Base-by-base conservation (phyloP, 495 filamentous ascomycete species). In the Hyphodiscus hymeniophilus region DNA sequence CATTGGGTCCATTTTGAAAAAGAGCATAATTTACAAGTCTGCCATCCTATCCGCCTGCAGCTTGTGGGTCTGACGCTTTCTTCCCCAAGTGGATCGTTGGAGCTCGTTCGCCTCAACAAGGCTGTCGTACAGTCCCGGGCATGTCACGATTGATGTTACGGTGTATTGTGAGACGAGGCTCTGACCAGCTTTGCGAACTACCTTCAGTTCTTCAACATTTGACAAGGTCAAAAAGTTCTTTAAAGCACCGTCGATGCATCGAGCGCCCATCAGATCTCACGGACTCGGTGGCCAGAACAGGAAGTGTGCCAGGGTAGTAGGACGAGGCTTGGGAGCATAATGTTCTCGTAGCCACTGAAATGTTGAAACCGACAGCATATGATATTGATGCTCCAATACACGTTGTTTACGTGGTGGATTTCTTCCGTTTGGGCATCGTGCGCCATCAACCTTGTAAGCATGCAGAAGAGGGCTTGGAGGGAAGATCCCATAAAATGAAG, bases 61-160 rank as follows among this genome's bases (percentile, higher is more conserved):
- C 12, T 10, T 10, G 38, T 7, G 10, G 17, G 38, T 8, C 38
- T 16, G 38, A 41, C 21, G 18, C n/a, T 4, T 12, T 41, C 18
- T 10, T 17, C n/a, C 26, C 17, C 17, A 17, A 11, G 18, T 24
- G 22, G 7, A 2, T 20, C 12, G 33, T 16, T 17, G 18, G 10
- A 11, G 7, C 10, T 20, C 12, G 33, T 16, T 17, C 33, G 45
- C 45, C 45, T 22, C 45, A 39, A 16, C 21, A 39, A 48, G 45
- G 45, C 45, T 48, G 45, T 22, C 10, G 32, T 2, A 17, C 26
- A 18, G 12, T 3, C 20, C 32, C 32, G 1, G 23, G 18, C 39
- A 24, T 3, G 39, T 2, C 39, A 24, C 15, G 1, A 31, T 16
- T 6, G 11, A 22, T 33, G 42, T 15, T 23, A 5, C 5, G 38